Conservation (phyloP, 2,329 filamentous ascomycete genomes). For the Cladosporium colombiae region DNA sequence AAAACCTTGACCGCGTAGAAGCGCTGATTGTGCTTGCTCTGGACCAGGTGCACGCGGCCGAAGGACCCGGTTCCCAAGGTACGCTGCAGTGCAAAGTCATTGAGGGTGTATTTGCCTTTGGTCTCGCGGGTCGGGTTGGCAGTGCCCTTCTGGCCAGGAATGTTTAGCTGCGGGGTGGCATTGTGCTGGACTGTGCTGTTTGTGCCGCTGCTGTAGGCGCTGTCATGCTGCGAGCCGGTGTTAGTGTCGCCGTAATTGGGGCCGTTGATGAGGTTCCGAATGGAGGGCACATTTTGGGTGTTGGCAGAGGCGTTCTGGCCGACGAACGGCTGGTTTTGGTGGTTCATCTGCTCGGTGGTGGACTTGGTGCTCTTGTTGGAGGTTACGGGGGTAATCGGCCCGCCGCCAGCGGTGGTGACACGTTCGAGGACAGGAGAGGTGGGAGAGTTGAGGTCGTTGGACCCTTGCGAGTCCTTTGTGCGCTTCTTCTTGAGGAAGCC, state of each 20-base stretch:
- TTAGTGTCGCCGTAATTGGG: constrained; percentile 44
- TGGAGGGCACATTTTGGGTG: constrained; percentile 71
- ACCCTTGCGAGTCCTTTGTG: constrained; percentile 78
- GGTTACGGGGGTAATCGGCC: constrained; percentile 52
- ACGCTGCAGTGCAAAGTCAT: constrained; percentile 84
- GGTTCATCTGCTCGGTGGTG: constrained; percentile 22
- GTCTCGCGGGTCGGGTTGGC: constrained; percentile 64
- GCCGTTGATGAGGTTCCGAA: constrained; percentile 80
- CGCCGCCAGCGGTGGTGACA: constrained; percentile 47
- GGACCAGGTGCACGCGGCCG: constrained; percentile 91
- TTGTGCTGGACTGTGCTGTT: constrained; percentile 42
- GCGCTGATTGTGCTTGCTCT: constrained; percentile 96
- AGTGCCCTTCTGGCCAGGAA: constrained; percentile 32
- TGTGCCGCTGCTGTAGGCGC: constrained; percentile 32
- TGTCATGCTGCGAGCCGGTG: constrained; percentile 39
- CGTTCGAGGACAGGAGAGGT: constrained; percentile 58
- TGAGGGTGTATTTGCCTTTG: constrained; percentile 94
- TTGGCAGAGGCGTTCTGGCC: constrained; percentile 39
- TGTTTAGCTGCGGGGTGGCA: constrained; percentile 40
- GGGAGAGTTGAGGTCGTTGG: constrained; percentile 64
- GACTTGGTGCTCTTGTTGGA: constrained; percentile 34
- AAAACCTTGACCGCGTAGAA: constrained; percentile 98
- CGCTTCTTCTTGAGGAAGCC: constrained; percentile 98
- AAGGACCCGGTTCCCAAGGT: constrained; percentile 97
- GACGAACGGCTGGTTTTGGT: constrained; percentile 34